Percentiles rank a stretch among this genome's conserved stretches.
These are phyloP conservation scores for Arthrobotrys musiformis DNA, from an alignment of 2,329 filamentous ascomycete species.

Conservation along the genomic window DNA sequence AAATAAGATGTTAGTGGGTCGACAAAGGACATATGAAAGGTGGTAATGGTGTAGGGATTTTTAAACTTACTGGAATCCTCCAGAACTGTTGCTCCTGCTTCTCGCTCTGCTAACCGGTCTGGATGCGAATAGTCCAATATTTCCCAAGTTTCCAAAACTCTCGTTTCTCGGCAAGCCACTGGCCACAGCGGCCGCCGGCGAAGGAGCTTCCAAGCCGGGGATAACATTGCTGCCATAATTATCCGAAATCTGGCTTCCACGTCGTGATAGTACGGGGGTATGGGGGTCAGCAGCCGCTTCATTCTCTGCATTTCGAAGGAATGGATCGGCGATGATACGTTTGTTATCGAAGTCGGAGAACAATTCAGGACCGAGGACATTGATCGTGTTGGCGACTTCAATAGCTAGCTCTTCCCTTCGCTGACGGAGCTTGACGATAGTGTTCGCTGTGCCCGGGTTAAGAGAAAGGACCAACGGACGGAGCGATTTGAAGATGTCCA, in stretches of 20 bases:
- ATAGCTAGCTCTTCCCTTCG: constrained; percentile 78
- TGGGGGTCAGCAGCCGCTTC: constrained; percentile 59
- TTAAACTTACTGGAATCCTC: constrained; percentile 72
- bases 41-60: constrained; percentile 61
- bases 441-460: constrained; percentile 84
- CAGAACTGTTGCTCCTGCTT: constrained; percentile 73
- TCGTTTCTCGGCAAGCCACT: constrained; percentile 77
- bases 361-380: constrained; percentile 92
- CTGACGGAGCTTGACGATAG: constrained; percentile 79
- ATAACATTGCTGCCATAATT: constrained; percentile 38
- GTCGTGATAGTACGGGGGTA: constrained; percentile 58
- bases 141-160: constrained; percentile 88
- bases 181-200: constrained; percentile 17
- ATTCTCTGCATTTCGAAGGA: constrained; percentile 62
- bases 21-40: background rate
- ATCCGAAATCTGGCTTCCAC: constrained; percentile 56
- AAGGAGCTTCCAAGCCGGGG: constrained; percentile 37
- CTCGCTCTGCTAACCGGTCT: constrained; percentile 77
- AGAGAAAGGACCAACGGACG: constrained; percentile 86
- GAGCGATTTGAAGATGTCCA: constrained; percentile 97
- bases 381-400: constrained; percentile 90
- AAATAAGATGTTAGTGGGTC: background rate
- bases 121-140: constrained; percentile 89
- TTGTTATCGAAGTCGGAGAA: constrained; percentile 95
- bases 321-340: constrained; percentile 64